Percentiles rank a stretch among this genome's conserved stretches.
Conservation (phyloP, 176 grass and related monocot genomes). For the Panicum miliaceum region DNA sequence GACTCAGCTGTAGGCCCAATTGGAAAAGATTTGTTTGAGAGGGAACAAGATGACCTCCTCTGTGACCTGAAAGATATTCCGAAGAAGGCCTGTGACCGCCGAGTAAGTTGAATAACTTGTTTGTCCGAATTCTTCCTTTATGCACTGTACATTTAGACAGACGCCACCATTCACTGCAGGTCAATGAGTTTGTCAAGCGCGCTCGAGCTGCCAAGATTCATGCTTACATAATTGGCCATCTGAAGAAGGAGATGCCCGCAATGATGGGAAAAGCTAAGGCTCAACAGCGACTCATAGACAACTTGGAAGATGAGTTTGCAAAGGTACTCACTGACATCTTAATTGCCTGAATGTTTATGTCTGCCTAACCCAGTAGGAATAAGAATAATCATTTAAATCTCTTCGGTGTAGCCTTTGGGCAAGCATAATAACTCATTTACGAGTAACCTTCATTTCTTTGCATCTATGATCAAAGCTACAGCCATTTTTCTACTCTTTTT, state of each 20-base stretch:
- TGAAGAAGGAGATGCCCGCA: slow-evolving; percentile 87
- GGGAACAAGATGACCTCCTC: slow-evolving; percentile 86
- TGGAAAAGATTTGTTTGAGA: slow-evolving; percentile 94
- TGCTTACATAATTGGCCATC: slow-evolving; percentile 86
- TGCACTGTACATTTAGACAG: background rate
- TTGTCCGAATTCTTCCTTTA: background rate
- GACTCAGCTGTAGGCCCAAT: slow-evolving; percentile 73
- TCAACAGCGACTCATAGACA: slow-evolving; percentile 82
- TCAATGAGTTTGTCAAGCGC: slow-evolving; percentile 95
- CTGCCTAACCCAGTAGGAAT: background rate
- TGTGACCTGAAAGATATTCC: slow-evolving; percentile 89
- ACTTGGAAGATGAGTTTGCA: slow-evolving; percentile 71
- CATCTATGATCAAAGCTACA: background rate
- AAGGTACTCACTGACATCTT: slow-evolving; percentile 61
- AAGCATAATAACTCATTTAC: background rate
- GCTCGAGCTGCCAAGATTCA: slow-evolving; percentile 89
- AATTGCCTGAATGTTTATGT: background rate
- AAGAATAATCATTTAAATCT: too few relatives aligned
- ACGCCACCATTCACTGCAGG: slow-evolving; percentile 31
- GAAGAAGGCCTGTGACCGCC: slow-evolving; percentile 88
- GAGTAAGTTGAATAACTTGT: slow-evolving; percentile 50
- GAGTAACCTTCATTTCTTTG: background rate
- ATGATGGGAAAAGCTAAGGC: slow-evolving; percentile 96
- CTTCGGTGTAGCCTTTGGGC: background rate
- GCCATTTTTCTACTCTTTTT: background rate